A percentile compares a stretch with the other conserved stretches of the same genome.
Conservation (phyloP, 2,329 filamentous ascomycete species). For the Aspergillus pseudoterreus region DNA sequence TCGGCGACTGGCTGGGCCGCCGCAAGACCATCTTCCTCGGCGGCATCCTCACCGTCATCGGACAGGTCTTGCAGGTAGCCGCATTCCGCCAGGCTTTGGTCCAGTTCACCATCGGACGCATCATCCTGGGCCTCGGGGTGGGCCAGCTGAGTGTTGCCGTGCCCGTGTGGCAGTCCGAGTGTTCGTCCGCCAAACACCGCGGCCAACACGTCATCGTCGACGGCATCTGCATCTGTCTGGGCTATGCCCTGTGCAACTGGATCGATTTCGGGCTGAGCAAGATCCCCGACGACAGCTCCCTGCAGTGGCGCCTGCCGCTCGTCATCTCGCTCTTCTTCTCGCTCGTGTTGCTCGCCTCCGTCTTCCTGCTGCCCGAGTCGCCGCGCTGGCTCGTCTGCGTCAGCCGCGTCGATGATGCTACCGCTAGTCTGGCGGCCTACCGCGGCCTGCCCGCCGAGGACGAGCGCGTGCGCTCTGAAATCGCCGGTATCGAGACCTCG, state of each 20-base stretch:
- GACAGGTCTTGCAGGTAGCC: constrained; percentile 39
- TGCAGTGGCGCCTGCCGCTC: constrained; percentile 53
- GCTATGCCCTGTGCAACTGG: constrained; percentile 35
- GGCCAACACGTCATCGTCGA: constrained; percentile 48
- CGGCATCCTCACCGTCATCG: constrained; percentile 24
- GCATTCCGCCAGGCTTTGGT: constrained; percentile 34
- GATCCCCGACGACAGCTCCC: constrained; percentile 33
- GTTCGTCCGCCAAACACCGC: constrained; percentile 45
- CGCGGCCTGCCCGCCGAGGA: constrained; percentile 10
- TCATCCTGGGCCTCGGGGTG: constrained; percentile 49
- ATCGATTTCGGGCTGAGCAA: constrained; percentile 47
- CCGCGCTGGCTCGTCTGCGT: constrained; percentile 21
- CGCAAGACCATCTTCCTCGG: constrained; percentile 46
- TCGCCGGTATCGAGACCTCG: constrained; percentile 16
- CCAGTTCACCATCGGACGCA: constrained; percentile 47
- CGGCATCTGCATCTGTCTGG: constrained; percentile 42
- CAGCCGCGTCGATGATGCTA: constrained; percentile 15
- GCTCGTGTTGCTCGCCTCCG: constrained; percentile 44
- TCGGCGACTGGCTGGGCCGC: constrained; percentile 49
- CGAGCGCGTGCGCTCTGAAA: constrained; percentile 13
- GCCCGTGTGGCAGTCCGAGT: constrained; percentile 49
- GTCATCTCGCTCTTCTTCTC: constrained; percentile 54
- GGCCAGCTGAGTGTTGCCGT: constrained; percentile 47
- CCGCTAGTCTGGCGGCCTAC: constrained; percentile 11
- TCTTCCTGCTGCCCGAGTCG: constrained; percentile 52